Conservation (phyloP, 306 rosid genomes). For the Quillaja saponaria region DNA sequence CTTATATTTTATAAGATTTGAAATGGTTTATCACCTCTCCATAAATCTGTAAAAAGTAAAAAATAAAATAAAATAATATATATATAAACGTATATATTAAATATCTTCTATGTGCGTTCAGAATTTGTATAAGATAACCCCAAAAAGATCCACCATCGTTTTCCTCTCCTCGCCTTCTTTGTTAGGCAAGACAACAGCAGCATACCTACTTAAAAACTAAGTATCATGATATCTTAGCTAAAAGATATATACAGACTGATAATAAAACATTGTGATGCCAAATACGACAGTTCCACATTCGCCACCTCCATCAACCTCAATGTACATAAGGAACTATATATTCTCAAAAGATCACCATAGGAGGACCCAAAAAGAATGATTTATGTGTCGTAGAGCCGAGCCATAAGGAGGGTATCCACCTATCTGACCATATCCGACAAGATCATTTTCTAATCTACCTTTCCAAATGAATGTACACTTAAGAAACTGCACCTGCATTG, state of each 20-base stretch:
- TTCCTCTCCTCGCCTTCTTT: too few relatives aligned
- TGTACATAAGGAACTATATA: constrained; percentile 35
- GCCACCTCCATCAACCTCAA: constrained; percentile 40
- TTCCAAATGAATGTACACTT: constrained; percentile 58
- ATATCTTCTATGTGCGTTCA: too few relatives aligned
- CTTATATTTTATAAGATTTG: too few relatives aligned
- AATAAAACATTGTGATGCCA: constrained; percentile 31
- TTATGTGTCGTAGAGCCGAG: constrained; percentile 37
- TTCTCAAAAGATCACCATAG: constrained; percentile 28
- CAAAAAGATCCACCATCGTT: too few relatives aligned
- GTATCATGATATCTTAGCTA: constrained; percentile 26
- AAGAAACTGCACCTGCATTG: constrained; percentile 42
- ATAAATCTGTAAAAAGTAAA: too few relatives aligned
- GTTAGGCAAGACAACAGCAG: too few relatives aligned
- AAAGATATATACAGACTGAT: constrained; percentile 29
- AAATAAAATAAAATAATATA: too few relatives aligned
- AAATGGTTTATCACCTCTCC: too few relatives aligned
- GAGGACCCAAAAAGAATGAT: constrained; percentile 40
- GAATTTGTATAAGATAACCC: too few relatives aligned
- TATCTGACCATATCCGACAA: constrained; percentile 44
- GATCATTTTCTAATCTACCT: constrained; percentile 58
- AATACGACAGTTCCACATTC: constrained; percentile 28
- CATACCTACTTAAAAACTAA: background rate
- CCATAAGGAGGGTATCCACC: constrained; percentile 60
- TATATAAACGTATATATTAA: too few relatives aligned